Evolutionary conservation across 805 yeast species (phyloP).

Genomic region (Cyberlindnera xylosilytica): DNA sequence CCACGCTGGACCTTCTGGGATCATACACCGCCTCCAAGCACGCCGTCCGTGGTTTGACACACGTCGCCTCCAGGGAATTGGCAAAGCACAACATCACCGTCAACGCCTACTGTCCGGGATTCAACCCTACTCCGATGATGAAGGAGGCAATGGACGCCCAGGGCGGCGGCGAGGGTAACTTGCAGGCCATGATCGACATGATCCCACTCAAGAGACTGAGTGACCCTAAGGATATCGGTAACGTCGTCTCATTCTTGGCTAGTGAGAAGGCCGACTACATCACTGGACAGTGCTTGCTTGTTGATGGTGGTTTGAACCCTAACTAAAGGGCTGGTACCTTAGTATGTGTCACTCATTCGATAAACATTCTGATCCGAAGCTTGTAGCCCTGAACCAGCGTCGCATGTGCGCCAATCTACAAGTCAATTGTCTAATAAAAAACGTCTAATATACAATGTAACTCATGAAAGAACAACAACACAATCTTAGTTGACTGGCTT

Average conservation of each 20-base stretch:
- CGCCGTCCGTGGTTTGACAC: constrained; percentile 35
- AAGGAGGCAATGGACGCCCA: constrained; percentile 23
- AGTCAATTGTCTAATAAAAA: too few species aligned
- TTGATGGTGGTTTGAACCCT: constrained; percentile 37
- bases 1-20: constrained; percentile 29
- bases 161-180: too few species aligned
- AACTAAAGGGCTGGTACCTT: too few species aligned
- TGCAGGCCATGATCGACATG: constrained; percentile 10
- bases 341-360: too few species aligned
- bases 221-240: constrained; percentile 34
- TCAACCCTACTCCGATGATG: constrained; percentile 34
- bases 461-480: not conserved
- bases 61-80: constrained; percentile 35
- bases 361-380: too few species aligned
- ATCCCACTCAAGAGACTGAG: constrained; percentile 34
- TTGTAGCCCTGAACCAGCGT: too few species aligned
- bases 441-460: not conserved
- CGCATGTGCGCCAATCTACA: too few species aligned
- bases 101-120: constrained; percentile 37
- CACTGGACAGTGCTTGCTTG: constrained; percentile 32
- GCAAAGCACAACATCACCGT: constrained; percentile 33
- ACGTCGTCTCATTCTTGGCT: constrained; percentile 32
- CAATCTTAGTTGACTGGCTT: constrained; percentile 32
- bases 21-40: constrained; percentile 34
- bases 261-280: constrained; percentile 32